phyloP scores from a whole-genome alignment of 306 rosid genomes.

The Fragaria vesca region DNA sequence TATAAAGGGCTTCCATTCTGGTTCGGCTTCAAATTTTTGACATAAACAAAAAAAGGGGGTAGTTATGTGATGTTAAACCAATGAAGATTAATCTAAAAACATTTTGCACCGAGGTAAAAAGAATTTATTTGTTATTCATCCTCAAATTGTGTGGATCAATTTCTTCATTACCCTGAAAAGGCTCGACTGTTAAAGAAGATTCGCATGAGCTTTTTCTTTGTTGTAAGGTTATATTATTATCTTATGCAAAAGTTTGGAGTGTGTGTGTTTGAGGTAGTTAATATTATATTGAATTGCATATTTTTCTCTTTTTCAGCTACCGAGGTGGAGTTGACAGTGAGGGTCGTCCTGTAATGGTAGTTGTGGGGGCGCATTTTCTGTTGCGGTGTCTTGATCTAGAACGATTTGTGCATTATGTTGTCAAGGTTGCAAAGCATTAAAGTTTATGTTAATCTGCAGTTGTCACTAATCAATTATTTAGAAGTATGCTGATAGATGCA shows the following conservation, averaged over 20 bases:
- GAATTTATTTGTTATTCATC: neutral
- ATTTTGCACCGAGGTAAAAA: neutral
- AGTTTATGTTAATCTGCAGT: conserved; percentile 19
- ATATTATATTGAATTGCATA: neutral
- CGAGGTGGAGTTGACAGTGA: conserved; percentile 98
- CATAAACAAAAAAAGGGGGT: neutral
- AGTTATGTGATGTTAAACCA: neutral
- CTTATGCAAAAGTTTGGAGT: conserved; percentile 6
- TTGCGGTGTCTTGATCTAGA: conserved; percentile 95
- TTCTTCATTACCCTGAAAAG: conserved; percentile 1
- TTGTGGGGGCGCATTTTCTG: conserved; percentile 97
- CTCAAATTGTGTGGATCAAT: neutral
- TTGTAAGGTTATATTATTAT: neutral
- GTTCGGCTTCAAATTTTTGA: neutral
- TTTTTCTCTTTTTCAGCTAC: conserved; percentile 56
- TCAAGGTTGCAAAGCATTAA: conserved; percentile 60
- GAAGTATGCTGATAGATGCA: neutral
- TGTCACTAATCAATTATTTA: neutral
- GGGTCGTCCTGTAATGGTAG: conserved; percentile 93
- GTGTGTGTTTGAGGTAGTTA: conserved; percentile 11
- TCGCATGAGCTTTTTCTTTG: neutral
- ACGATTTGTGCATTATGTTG: conserved; percentile 74
- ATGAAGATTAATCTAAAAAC: neutral
- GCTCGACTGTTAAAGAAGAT: neutral
- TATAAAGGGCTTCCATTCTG: neutral